Percentiles rank a stretch among this genome's conserved stretches.
Evolutionary conservation across 2,329 filamentous ascomycete genomes (phyloP).

Genomic region (Scytalidium lignicola): DNA sequence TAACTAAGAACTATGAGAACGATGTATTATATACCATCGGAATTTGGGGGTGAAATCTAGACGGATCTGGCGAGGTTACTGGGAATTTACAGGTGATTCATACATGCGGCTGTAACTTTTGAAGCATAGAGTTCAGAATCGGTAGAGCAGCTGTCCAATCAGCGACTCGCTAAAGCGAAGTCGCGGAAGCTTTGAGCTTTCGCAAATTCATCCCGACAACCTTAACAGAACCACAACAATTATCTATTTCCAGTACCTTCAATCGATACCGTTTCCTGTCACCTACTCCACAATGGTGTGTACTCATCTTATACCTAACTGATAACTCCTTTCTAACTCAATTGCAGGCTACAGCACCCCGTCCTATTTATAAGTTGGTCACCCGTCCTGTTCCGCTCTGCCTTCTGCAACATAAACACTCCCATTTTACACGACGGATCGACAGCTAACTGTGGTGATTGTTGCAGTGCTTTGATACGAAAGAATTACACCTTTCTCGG

Average conservation of each 20-base stretch:
- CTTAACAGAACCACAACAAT: conserved; percentile 12
- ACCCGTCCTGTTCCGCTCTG: conserved; percentile 3
- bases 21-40: not conserved
- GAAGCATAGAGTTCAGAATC: not conserved
- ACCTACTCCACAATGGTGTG: conserved; percentile 26
- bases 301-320: not conserved
- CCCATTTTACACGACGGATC: not conserved
- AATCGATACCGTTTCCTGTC: conserved; percentile 7
- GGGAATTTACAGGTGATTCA: not conserved
- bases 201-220: conserved; percentile 11
- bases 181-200: conserved; percentile 12
- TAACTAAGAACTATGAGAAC: not conserved
- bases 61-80: not conserved
- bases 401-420: not conserved
- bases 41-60: too few relatives aligned
- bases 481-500: conserved; percentile 85
- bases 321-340: conserved; percentile 14
- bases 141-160: conserved; percentile 6
- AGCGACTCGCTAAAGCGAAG: conserved; percentile 7
- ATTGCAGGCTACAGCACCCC: conserved; percentile 23
- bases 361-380: conserved; percentile 29
- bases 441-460: conserved; percentile 8
- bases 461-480: conserved; percentile 70
- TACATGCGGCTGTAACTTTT: not conserved
- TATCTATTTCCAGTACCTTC: conserved; percentile 5